Percentiles rank a stretch among this genome's conserved stretches.
Conservation (phyloP, 768 basidiomycete species). For the Rubroboletus pulcherrimus region DNA sequence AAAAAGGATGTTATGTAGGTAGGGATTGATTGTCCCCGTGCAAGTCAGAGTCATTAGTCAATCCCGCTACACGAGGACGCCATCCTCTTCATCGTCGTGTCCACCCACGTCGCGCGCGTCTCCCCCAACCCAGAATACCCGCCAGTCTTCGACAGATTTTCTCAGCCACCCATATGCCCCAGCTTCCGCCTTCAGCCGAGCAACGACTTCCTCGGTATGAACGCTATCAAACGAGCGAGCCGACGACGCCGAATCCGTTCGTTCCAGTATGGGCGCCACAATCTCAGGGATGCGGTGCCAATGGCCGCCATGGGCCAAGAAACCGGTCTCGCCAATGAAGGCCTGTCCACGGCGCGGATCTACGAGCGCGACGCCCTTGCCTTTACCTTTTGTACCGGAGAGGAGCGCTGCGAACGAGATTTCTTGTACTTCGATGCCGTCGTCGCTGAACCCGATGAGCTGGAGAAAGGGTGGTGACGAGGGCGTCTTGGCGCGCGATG, state of each 20-base stretch:
- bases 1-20: not conserved
- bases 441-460: constrained; percentile 62
- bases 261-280: constrained; percentile 34
- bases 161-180: constrained; percentile 79
- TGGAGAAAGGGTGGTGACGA: constrained; percentile 52
- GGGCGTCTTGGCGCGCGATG: not conserved
- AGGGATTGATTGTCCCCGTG: not conserved
- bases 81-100: constrained; percentile 28
- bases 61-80: constrained; percentile 23
- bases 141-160: constrained; percentile 71
- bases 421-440: constrained; percentile 75
- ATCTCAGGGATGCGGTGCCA: constrained; percentile 37
- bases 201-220: constrained; percentile 49
- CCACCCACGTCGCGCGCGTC: constrained; percentile 31
- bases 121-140: constrained; percentile 82
- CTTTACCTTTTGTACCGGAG: constrained; percentile 33
- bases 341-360: constrained; percentile 53
- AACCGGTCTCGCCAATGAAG: constrained; percentile 59
- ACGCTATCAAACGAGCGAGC: constrained; percentile 45
- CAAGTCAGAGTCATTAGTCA: not conserved
- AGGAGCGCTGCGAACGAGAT: constrained; percentile 48
- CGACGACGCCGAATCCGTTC: constrained; percentile 46
- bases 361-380: constrained; percentile 37
- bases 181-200: constrained; percentile 47
- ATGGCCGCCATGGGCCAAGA: constrained; percentile 43